Base-by-base conservation (phyloP, 176 grass and related monocot genomes). In the Carex myosuroides region DNA sequence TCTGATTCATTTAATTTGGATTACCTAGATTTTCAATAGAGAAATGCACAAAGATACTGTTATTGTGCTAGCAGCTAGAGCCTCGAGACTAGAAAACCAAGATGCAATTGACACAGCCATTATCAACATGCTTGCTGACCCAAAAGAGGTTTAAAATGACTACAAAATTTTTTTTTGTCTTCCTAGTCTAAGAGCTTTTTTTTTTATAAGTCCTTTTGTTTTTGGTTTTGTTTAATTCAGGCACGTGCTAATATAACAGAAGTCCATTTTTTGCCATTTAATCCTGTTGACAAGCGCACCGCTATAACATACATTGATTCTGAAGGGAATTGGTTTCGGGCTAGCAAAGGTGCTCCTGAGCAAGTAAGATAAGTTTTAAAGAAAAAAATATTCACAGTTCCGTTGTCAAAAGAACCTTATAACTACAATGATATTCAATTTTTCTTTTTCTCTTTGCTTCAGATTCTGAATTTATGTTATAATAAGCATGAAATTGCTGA, bases 311-410 rank as follows among this genome's bases (percentile, higher is more conserved):
- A 97, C 72, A 60, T 94, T 61, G 88, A 90, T 78, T 86, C 76
- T 60, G 81, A 88, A 30, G 87, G 81, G 16, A 97, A 92, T 46
- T 92, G 90, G 94, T 92, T 90, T 76, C 83, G 94, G 75, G 90
- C 89, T 87, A 94, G 90, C 85, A 97, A 97, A 90, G 94, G 94
- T 79, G 92, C 92, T 78, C 90, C 94, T n/a, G 92, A 97, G 75
- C 94, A 97, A 89, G 94, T 94, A 80, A 57, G 16, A 64, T 61
- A 48, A 33, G 9, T 60, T 82, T 3, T 37, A 55, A 35, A 29
- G 12, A 76, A 76, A 76, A 75, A 16, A 8, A 54, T 12, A 26
- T 24, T 24, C 41, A 5, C 10, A 1, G 20, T 24, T 76, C 2
- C 9, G 53, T 13, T 70, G 9, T 30, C 42, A 7, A 75, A 4